Evolutionary conservation across 345 rosid species (phyloP).

Genomic region (Brassica carinata): DNA sequence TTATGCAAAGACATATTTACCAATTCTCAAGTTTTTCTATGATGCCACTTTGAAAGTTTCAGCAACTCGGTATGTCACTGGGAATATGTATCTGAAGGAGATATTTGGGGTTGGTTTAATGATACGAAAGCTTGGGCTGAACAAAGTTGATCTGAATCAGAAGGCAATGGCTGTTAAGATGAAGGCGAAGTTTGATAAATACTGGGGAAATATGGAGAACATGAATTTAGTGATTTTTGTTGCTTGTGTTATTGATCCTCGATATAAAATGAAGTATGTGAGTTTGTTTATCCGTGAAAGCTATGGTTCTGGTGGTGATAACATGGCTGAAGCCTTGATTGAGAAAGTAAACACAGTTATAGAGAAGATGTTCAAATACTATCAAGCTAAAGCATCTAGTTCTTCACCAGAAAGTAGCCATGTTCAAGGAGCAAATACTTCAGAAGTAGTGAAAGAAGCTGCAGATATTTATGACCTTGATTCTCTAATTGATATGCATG

Average conservation of each 20-base stretch:
- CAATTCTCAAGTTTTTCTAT: slow-evolving; percentile 6
- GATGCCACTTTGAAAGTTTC: slow-evolving; percentile 11
- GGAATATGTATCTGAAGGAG: neutral
- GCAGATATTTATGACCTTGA: neutral
- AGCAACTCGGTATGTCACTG: neutral
- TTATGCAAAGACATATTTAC: neutral
- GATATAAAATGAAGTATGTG: slow-evolving; percentile 1
- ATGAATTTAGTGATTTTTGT: neutral
- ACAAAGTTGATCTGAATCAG: neutral
- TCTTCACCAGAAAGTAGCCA: too few species aligned
- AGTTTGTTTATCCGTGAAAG: neutral
- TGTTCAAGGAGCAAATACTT: too few species aligned
- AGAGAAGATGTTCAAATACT: neutral
- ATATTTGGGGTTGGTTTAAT: neutral
- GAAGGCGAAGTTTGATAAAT: neutral
- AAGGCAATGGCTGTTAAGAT: neutral
- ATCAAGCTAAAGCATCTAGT: too few species aligned
- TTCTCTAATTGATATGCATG: neutral
- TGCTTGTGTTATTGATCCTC: neutral
- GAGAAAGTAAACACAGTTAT: neutral
- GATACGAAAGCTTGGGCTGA: neutral
- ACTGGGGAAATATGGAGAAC: neutral
- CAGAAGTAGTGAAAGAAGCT: too few species aligned
- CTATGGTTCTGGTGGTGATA: neutral
- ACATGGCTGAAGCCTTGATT: neutral